Base-by-base conservation (phyloP, 2,329 filamentous ascomycete genomes). In the Dactylellina parvicollis region DNA sequence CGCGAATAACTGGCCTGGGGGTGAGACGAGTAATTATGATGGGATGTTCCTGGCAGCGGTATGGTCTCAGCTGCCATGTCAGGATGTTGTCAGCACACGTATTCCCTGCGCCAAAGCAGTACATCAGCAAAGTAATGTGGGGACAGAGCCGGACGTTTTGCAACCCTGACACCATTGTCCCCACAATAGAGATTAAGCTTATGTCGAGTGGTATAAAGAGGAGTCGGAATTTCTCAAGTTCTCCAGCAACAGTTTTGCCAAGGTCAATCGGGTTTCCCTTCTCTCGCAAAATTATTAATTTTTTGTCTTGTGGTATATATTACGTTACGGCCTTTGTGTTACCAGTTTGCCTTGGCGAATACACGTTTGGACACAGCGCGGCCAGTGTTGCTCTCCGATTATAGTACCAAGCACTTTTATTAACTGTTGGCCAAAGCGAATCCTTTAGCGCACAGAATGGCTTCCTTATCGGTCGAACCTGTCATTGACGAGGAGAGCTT, bases 361-460 rank as follows among this genome's bases (percentile, higher is more conserved):
- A n/a, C n/a, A n/a, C n/a, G n/a, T n/a, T n/a, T n/a, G n/a, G n/a
- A n/a, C n/a, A n/a, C n/a, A n/a, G n/a, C n/a, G n/a, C n/a, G n/a
- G n/a, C n/a, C n/a, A n/a, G n/a, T n/a, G n/a, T n/a, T n/a, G n/a
- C n/a, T n/a, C n/a, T n/a, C n/a, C n/a, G n/a, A n/a, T n/a, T n/a
- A 40, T 22, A 44, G n/a, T 10, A 22, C 32, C 30, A 18, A 14
- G 26, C 5, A 20, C 28, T 40, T 34, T 12, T 24, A 28, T 42
- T 56, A 20, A 56, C 60, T n/a, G 12, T 32, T 34, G 30, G 4
- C 18, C 30, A 34, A 24, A 20, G n/a, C n/a, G n/a, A 18, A 22
- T 12, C 18, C 46, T 47, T 65, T 36, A 60, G 60, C 59, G 24
- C 34, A 64, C 36, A 72, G 59, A 54, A 72, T 73, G 69, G 69